Evolutionary conservation across 371 early-diverging fungal genomes (phyloP).

Genomic region (Blakeslea trispora): DNA sequence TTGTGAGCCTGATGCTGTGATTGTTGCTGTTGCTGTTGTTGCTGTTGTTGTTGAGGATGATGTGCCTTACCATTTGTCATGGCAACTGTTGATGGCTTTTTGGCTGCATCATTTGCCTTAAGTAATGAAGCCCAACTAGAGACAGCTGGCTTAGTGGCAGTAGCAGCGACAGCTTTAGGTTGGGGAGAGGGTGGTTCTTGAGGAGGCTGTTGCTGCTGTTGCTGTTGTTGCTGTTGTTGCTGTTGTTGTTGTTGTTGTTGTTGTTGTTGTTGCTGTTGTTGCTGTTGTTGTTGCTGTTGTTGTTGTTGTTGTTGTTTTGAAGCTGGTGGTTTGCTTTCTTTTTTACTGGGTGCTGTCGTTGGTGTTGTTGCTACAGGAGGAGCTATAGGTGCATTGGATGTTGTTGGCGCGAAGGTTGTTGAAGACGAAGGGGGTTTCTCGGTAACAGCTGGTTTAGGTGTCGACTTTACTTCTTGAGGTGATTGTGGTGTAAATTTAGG

Average conservation of each 20-base stretch:
- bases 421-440: neutral
- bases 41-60: neutral
- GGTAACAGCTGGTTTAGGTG: neutral
- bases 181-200: conserved; percentile 38
- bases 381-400: neutral
- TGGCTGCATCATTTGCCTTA: conserved; percentile 35
- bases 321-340: conserved; percentile 11
- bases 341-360: conserved; percentile 16
- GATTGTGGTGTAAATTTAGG: neutral
- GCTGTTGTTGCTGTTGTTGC: neutral
- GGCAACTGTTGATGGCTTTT: conserved; percentile 16
- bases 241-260: conserved; percentile 1
- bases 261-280: conserved; percentile 15
- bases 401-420: too few species aligned
- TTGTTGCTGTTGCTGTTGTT: too few species aligned
- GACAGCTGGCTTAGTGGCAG: conserved; percentile 7
- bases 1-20: neutral
- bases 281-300: conserved; percentile 25
- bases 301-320: conserved; percentile 17
- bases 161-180: conserved; percentile 45
- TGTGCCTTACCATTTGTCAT: conserved; percentile 15
- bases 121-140: conserved; percentile 65
- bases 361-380: neutral
- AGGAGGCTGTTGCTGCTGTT: conserved; percentile 5
- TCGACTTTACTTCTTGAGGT: neutral